A percentile compares a stretch with the other conserved stretches of the same genome.
Evolutionary conservation across 1,284 basidiomycete genomes (phyloP).

Genomic region (Heterobasidion irregulare): DNA sequence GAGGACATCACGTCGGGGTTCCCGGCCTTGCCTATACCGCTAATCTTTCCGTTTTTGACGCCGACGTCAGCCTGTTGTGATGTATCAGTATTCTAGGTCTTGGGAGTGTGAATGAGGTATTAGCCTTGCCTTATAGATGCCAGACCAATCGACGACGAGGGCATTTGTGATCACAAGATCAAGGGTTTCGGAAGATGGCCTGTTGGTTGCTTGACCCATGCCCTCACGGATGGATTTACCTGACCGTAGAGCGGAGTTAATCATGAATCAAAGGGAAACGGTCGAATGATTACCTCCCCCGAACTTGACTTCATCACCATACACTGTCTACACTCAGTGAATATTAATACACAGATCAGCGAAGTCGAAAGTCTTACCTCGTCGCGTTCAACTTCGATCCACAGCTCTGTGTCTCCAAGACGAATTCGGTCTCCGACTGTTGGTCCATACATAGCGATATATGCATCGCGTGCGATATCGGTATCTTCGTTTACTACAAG

Average conservation of each 20-base stretch:
- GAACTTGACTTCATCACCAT: conserved; percentile 97
- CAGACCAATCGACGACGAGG: conserved; percentile 90
- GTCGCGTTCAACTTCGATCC: conserved; percentile 91
- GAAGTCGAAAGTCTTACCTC: conserved; percentile 39
- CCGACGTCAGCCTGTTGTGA: conserved; percentile 86
- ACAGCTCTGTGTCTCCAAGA: conserved; percentile 85
- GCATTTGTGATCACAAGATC: conserved; percentile 96
- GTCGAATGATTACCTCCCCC: conserved; percentile 63
- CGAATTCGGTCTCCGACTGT: conserved; percentile 87
- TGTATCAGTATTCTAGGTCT: background rate
- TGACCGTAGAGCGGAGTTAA: conserved; percentile 18
- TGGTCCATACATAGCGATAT: conserved; percentile 92
- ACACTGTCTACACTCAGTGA: conserved; percentile 44
- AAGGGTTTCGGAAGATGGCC: conserved; percentile 60
- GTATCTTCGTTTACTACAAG: conserved; percentile 38
- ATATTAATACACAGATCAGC: background rate
- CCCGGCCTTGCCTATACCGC: conserved; percentile 92
- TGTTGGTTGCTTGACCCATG: conserved; percentile 88
- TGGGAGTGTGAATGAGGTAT: background rate
- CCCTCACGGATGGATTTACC: conserved; percentile 94
- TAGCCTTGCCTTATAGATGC: conserved; percentile 77
- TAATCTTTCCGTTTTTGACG: conserved; percentile 78
- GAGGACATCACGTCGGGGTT: conserved; percentile 92
- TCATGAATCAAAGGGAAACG: background rate
- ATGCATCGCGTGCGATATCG: conserved; percentile 55